Evolutionary conservation across 2,329 filamentous ascomycete genomes (phyloP), one percentile per base, ranked within the genome.

Genomic region (Xylaria polymorpha): DNA sequence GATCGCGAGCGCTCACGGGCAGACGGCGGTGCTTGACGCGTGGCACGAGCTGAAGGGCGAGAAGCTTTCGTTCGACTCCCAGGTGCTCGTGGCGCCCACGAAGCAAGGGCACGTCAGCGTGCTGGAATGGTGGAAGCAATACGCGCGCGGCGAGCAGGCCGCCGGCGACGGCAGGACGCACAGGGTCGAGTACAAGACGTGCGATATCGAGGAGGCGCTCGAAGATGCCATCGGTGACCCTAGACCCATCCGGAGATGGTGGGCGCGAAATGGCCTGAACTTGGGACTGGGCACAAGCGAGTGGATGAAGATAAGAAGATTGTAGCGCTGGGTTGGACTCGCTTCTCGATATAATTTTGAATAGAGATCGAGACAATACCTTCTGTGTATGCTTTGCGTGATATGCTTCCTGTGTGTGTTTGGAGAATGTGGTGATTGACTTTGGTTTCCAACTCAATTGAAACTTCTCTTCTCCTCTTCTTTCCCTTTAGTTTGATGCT

Each of bases 171-270:
- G 84, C 39, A 83, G 83, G 71, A 89, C 90, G 0, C 85, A 94
- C 74, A 87, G 88, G 61, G 94, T 98, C 32, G 94, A 97, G 80
- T 98, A 97, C 81, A 94, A 95, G 79, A 97, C 94, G 0, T 97
- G 94, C 79, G 94, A 97, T 79, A 96, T 98, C 70, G 94, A 98
- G 79, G 95, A 98, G 81, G 94, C 94, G 0, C 85, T 98, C 46
- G 94, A 98, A 79, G 94, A 97, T 78, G 93, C 93, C 25, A 88
- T 95, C 59, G 88, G 71, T 0, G 90, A 91, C 64, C 91, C 94
- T 71, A 88, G 90, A 72, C 86, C 87, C 44, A 93, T 97, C 20
- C 85, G 93, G 66, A 85, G 87, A 71, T 98, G 95, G 95, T 98
- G 95, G 95, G 91, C 92, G 29, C 83, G 86, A 72, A 95, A 96